These are phyloP conservation scores for Pythium aquatile DNA, from an alignment of 352 stramenopile species.

Conservation along the genomic window DNA sequence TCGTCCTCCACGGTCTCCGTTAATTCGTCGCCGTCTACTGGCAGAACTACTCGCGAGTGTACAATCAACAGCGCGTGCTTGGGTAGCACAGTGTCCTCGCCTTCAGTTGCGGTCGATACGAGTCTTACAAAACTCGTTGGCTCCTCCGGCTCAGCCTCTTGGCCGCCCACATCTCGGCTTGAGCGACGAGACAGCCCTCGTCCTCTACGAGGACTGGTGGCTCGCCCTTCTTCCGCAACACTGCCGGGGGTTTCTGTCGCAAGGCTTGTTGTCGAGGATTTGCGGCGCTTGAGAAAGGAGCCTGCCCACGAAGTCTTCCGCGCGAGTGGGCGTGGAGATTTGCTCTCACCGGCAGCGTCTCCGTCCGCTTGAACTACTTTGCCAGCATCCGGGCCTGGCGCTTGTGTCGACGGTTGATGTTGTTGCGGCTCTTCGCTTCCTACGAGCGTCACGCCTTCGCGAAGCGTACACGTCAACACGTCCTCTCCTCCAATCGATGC, in stretches of 20 bases:
- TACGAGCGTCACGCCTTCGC: constrained; percentile 22
- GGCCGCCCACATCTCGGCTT: not conserved
- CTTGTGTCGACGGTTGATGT: not conserved
- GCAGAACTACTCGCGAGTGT: not conserved
- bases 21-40: not conserved
- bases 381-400: not conserved
- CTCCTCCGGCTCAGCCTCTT: constrained; percentile 7
- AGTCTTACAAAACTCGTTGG: constrained; percentile 16
- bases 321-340: constrained; percentile 7
- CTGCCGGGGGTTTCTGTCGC: not conserved
- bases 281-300: constrained; percentile 24
- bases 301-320: constrained; percentile 22
- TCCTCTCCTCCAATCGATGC: not conserved
- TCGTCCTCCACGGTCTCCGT: not conserved
- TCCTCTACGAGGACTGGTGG: constrained; percentile 4
- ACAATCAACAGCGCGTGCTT: constrained; percentile 18
- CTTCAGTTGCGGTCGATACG: not conserved
- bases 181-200: not conserved
- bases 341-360: not conserved
- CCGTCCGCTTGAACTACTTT: not conserved
- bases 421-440: constrained; percentile 13
- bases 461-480: constrained; percentile 21
- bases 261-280: constrained; percentile 16
- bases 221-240: not conserved
- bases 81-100: not conserved